A percentile compares a stretch with the other conserved stretches of the same genome.
Conservation (phyloP, 257 asterid genomes). For the Solanum gandarillasii region DNA sequence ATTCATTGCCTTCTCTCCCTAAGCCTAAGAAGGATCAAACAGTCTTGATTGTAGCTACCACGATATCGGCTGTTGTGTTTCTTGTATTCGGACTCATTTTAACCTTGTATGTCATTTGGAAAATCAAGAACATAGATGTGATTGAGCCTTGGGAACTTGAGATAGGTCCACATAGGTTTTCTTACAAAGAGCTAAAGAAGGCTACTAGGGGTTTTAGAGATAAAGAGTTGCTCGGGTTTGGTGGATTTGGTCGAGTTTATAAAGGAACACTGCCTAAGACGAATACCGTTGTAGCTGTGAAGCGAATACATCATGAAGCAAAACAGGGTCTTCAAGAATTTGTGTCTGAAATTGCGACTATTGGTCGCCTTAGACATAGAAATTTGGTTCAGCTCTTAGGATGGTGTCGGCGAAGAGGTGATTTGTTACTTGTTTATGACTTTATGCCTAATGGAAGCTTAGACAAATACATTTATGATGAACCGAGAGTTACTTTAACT, state of each 20-base stretch:
- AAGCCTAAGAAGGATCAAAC: conserved; percentile 4
- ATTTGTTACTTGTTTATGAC: conserved; percentile 59
- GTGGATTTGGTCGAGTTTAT: conserved; percentile 73
- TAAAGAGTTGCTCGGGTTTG: conserved; percentile 51
- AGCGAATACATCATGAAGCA: conserved; percentile 40
- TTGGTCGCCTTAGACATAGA: conserved; percentile 69
- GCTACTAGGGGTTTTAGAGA: conserved; percentile 61
- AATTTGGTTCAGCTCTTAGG: conserved; percentile 53
- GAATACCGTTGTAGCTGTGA: conserved; percentile 41
- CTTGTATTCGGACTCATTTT: conserved; percentile 14
- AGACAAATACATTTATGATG: conserved; percentile 46
- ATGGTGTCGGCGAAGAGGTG: conserved; percentile 45
- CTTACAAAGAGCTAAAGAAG: conserved; percentile 46
- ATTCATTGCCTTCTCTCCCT: conserved; percentile 44
- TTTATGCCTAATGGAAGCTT: conserved; percentile 76
- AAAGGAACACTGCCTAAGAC: conserved; percentile 43
- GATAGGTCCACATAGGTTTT: conserved; percentile 54
- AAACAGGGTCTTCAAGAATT: conserved; percentile 56
- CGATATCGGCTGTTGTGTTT: conserved; percentile 19
- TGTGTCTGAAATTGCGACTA: conserved; percentile 36
- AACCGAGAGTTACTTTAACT: conserved; percentile 25
- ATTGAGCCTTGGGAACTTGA: conserved; percentile 62
- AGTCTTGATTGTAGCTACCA: conserved; percentile 14
- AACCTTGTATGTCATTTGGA: conserved; percentile 17
- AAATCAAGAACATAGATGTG: conserved; percentile 39